These are phyloP conservation scores for Epichloe gansuensis DNA, from an alignment of 2,329 filamentous ascomycete species.

Conservation along the genomic window DNA sequence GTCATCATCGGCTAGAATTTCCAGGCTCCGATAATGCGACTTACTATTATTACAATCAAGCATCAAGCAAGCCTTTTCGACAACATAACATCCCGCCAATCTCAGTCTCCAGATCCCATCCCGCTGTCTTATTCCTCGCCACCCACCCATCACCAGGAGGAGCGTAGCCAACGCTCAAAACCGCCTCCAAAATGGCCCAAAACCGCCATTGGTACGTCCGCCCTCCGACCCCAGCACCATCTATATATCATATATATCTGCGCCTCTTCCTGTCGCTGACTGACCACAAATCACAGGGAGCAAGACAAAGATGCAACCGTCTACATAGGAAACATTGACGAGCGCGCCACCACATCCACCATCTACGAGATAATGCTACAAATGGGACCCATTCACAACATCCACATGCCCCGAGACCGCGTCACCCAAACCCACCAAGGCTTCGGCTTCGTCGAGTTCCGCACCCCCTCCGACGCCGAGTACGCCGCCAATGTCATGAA, in stretches of 20 bases:
- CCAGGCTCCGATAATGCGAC: neutral
- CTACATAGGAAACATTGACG: slow-evolving; percentile 97
- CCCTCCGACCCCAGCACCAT: neutral
- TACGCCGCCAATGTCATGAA: slow-evolving; percentile 97
- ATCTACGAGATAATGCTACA: slow-evolving; percentile 98
- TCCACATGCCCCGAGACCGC: slow-evolving; percentile 95
- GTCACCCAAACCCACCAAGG: slow-evolving; percentile 95
- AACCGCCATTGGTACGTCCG: slow-evolving; percentile 55
- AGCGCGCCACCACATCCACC: slow-evolving; percentile 79
- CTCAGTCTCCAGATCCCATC: neutral
- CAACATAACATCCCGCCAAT: neutral
- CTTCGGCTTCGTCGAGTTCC: slow-evolving; percentile 98
- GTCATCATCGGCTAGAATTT: slow-evolving; percentile 18
- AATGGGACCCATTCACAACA: slow-evolving; percentile 92
- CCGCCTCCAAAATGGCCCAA: slow-evolving; percentile 46
- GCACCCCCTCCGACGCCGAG: slow-evolving; percentile 86
- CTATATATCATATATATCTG: neutral
- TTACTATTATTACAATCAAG: neutral
- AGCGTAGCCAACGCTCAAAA: neutral
- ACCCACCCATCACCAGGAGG: too few relatives aligned
- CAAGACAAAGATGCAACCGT: slow-evolving; percentile 97
- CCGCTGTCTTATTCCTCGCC: neutral
- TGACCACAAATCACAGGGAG: slow-evolving; percentile 48
- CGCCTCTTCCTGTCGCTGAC: neutral
- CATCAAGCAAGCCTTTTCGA: neutral